Evolutionary conservation across 345 rosid genomes (phyloP).

Genomic region (Noccaea caerulescens): DNA sequence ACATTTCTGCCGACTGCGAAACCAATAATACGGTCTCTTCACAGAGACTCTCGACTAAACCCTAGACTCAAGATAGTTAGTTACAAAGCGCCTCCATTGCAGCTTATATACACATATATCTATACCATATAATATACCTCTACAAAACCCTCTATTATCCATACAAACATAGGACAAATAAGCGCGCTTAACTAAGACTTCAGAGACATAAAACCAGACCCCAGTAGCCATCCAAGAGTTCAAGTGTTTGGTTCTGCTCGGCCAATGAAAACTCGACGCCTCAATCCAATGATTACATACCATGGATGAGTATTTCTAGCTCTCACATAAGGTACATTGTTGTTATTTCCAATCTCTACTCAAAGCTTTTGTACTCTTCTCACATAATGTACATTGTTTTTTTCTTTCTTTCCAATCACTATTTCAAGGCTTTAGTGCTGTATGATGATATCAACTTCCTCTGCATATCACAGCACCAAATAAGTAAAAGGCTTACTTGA

Average conservation of each 20-base stretch:
- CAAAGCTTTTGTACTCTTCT: slow-evolving; percentile 28
- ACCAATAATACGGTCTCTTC: slow-evolving; percentile 13
- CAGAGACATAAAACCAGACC: slow-evolving; percentile 14
- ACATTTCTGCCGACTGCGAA: slow-evolving; percentile 3
- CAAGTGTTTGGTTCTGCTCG: slow-evolving; percentile 7
- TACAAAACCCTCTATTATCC: slow-evolving; percentile 31
- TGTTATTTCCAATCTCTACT: slow-evolving; percentile 15
- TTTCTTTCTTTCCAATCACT: not conserved
- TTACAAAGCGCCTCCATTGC: slow-evolving; percentile 3
- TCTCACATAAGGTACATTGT: slow-evolving; percentile 10
- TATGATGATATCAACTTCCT: slow-evolving; percentile 42
- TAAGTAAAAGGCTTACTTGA: slow-evolving; percentile 1
- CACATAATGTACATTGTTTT: slow-evolving; percentile 13
- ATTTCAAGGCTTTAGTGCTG: slow-evolving; percentile 36
- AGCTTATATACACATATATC: slow-evolving; percentile 1
- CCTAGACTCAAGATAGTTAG: not conserved
- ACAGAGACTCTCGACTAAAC: slow-evolving; percentile 5
- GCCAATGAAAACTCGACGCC: not conserved
- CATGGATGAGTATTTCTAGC: slow-evolving; percentile 9
- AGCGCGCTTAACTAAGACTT: not conserved
- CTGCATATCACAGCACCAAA: slow-evolving; percentile 35
- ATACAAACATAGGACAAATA: slow-evolving; percentile 15
- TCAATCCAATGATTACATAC: not conserved
- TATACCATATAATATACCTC: not conserved
- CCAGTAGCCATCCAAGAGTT: slow-evolving; percentile 22